phyloP scores from a whole-genome alignment of 306 rosid genomes.

The Rubus parviflorus region DNA sequence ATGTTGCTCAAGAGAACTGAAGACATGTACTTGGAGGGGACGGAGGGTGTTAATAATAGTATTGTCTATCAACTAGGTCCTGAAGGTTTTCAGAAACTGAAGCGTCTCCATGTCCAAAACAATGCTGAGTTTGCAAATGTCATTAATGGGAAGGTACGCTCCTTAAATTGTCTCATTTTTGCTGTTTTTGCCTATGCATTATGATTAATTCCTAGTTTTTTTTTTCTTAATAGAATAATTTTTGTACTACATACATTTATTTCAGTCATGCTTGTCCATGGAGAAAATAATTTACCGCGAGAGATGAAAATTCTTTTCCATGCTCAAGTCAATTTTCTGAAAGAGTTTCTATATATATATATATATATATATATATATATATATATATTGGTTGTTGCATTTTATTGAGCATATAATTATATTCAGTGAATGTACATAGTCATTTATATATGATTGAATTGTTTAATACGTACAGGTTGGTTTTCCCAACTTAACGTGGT shows the following conservation, averaged over 20 bases:
- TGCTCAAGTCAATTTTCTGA: too few relatives aligned
- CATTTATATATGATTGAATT: not conserved
- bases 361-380: too few relatives aligned
- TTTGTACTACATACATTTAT: too few relatives aligned
- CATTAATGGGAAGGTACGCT: slow-evolving; percentile 7
- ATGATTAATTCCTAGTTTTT: not conserved
- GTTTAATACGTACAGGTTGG: not conserved
- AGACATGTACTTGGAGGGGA: slow-evolving; percentile 42
- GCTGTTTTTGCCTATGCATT: not conserved
- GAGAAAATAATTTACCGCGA: too few relatives aligned
- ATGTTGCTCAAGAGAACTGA: slow-evolving; percentile 34
- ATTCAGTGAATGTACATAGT: too few relatives aligned
- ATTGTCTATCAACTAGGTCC: slow-evolving; percentile 25
- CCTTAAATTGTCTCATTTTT: not conserved
- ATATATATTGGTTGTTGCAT: not conserved
- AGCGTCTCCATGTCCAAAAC: slow-evolving; percentile 36
- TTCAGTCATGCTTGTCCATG: too few relatives aligned
- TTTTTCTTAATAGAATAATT: too few relatives aligned
- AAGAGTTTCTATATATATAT: too few relatives aligned
- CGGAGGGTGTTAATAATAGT: slow-evolving; percentile 31
- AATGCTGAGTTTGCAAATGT: slow-evolving; percentile 28
- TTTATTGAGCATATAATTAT: too few relatives aligned
- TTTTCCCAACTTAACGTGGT: slow-evolving; percentile 29
- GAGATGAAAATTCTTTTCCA: too few relatives aligned
- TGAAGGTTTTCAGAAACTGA: slow-evolving; percentile 39